These are phyloP conservation scores for Salvia rosmarinus DNA, from an alignment of 257 asterid genomes.

Conservation along the genomic window DNA sequence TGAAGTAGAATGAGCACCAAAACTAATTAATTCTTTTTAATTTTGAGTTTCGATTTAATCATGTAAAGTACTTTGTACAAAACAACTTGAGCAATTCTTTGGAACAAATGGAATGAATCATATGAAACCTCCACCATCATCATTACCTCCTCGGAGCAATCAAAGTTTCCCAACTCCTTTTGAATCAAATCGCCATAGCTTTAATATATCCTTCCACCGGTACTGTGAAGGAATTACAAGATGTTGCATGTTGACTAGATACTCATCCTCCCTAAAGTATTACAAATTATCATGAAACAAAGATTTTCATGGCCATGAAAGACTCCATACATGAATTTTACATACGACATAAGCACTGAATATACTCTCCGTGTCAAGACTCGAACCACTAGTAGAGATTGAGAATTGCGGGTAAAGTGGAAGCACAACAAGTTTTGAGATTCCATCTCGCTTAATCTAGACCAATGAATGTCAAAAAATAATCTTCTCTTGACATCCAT, in stretches of 20 bases:
- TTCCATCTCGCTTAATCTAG: constrained; percentile 83
- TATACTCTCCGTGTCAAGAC: constrained; percentile 92
- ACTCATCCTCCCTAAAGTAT: constrained; percentile 84
- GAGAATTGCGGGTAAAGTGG: constrained; percentile 98
- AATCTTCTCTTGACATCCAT: no score
- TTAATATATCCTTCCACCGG: constrained; percentile 95
- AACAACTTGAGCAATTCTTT: no score
- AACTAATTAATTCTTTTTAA: no score
- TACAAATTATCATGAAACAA: constrained; percentile 40
- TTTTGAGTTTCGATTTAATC: no score
- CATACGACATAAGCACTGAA: constrained; percentile 57
- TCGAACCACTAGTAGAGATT: constrained; percentile 98
- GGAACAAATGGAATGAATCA: no score
- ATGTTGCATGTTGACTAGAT: constrained; percentile 98
- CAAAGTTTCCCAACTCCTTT: constrained; percentile 62
- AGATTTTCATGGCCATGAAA: constrained; percentile 26
- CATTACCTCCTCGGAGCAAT: no score
- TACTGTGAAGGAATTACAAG: constrained; percentile 99
- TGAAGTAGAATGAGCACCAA: no score
- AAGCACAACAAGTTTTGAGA: constrained; percentile 76
- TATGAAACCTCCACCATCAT: no score
- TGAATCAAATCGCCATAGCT: constrained; percentile 94
- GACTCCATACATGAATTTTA: constrained; percentile 29
- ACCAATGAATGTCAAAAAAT: constrained; percentile 27
- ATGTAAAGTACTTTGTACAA: neutral